phyloP scores from a whole-genome alignment of 2,329 filamentous ascomycete species.

The Cyphellophora attinorum region DNA sequence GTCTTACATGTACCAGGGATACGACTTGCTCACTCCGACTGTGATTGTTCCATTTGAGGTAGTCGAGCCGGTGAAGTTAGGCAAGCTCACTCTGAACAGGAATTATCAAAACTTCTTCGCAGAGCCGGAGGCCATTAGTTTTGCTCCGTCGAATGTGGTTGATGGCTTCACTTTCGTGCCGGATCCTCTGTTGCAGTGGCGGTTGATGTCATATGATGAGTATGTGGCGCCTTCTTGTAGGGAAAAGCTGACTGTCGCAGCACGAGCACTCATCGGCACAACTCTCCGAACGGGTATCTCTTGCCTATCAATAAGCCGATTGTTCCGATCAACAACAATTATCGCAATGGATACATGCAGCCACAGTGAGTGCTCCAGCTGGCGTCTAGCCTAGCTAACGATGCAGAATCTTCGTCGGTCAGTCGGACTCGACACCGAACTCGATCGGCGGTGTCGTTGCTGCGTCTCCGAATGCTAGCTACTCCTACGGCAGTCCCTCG shows the following conservation, averaged over 20 bases:
- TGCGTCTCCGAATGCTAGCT: conserved; percentile 18
- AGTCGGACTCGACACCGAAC: conserved; percentile 74
- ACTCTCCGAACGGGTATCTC: conserved; percentile 68
- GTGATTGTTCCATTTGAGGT: conserved; percentile 63
- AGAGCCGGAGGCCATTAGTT: conserved; percentile 59
- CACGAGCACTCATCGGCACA: too few relatives aligned
- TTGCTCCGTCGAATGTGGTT: too few relatives aligned
- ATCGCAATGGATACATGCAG: conserved; percentile 63
- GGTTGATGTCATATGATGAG: conserved; percentile 53
- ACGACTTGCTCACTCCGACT: conserved; percentile 65
- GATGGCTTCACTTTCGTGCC: conserved; percentile 53
- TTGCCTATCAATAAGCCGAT: conserved; percentile 68
- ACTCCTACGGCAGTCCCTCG: conserved; percentile 50
- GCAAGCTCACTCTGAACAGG: conserved; percentile 41
- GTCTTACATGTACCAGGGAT: conserved; percentile 53
- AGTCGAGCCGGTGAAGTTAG: conserved; percentile 54
- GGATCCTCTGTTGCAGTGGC: conserved; percentile 53
- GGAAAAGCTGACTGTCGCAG: too few relatives aligned
- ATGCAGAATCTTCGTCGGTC: conserved; percentile 66
- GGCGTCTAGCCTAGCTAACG: too few relatives aligned
- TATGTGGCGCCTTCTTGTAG: too few relatives aligned
- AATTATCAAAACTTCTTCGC: conserved; percentile 53
- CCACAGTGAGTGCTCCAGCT: too few relatives aligned
- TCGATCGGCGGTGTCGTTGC: conserved; percentile 40
- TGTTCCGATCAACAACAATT: conserved; percentile 65